A percentile compares a stretch with the other conserved stretches of the same genome.
Evolutionary conservation across 169 alveolate genomes (phyloP).

Genomic region (Plasmodium yoelii): DNA sequence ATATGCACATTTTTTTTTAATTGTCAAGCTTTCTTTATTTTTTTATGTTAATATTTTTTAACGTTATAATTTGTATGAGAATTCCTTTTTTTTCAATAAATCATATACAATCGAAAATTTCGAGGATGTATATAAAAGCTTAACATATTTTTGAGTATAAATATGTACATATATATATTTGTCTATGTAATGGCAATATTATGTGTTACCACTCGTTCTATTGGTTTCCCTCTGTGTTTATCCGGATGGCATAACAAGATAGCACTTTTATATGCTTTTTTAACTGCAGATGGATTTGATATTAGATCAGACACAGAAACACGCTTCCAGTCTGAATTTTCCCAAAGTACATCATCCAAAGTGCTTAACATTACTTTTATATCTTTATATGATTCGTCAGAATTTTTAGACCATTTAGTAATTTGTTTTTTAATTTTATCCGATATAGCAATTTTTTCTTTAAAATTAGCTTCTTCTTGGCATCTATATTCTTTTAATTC

Average conservation of each 20-base stretch:
- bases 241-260: conserved; percentile 87
- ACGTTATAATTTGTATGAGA: conserved; percentile 14
- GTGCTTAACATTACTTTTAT: conserved; percentile 89
- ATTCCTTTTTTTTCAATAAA: neutral
- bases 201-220: conserved; percentile 78
- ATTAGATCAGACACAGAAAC: conserved; percentile 86
- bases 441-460: conserved; percentile 58
- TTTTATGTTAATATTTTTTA: conserved; percentile 16
- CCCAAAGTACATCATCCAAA: conserved; percentile 88
- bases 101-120: neutral
- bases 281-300: conserved; percentile 83
- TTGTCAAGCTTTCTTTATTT: neutral
- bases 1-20: neutral
- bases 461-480: conserved; percentile 56
- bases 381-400: conserved; percentile 85
- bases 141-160: neutral
- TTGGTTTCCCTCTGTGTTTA: conserved; percentile 72
- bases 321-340: conserved; percentile 87
- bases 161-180: neutral
- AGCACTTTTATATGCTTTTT: conserved; percentile 86
- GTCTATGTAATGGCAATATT: neutral
- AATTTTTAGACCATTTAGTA: conserved; percentile 81
- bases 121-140: neutral
- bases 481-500: conserved; percentile 46
- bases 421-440: conserved; percentile 78